Evolutionary conservation across 345 rosid genomes (phyloP).

Genomic region (Streptanthus diversifolius): DNA sequence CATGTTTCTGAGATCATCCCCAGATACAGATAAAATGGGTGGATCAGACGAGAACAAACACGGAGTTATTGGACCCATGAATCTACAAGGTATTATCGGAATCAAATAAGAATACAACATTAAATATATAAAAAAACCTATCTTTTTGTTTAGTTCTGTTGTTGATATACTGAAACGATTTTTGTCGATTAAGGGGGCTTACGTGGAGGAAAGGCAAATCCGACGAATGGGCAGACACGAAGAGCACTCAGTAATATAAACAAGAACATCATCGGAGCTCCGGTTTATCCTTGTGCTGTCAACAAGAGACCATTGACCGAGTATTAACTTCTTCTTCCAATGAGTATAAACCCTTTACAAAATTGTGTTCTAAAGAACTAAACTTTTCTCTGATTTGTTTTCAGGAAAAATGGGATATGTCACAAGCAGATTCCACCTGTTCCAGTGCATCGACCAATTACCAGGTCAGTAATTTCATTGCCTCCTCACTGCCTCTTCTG

Average conservation of each 20-base stretch:
- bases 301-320: constrained; percentile 57
- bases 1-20: background rate
- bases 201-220: constrained; percentile 48
- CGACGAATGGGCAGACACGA: constrained; percentile 47
- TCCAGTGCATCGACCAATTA: constrained; percentile 74
- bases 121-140: background rate
- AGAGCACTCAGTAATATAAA: constrained; percentile 70
- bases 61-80: constrained; percentile 54
- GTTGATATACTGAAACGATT: background rate
- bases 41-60: constrained; percentile 79
- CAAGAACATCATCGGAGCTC: constrained; percentile 60
- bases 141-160: constrained; percentile 25
- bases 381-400: background rate
- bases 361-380: background rate
- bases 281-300: constrained; percentile 63
- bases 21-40: constrained; percentile 46
- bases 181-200: constrained; percentile 42
- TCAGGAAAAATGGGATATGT: constrained; percentile 45
- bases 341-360: background rate
- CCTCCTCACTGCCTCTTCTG: background rate
- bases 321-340: constrained; percentile 32
- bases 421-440: constrained; percentile 53
- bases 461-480: constrained; percentile 42
- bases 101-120: background rate
- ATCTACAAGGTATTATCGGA: constrained; percentile 42